Percentiles rank a stretch among this genome's conserved stretches.
Conservation (phyloP, 805 yeast genomes). For the Wickerhamomyces strasburgensis region DNA sequence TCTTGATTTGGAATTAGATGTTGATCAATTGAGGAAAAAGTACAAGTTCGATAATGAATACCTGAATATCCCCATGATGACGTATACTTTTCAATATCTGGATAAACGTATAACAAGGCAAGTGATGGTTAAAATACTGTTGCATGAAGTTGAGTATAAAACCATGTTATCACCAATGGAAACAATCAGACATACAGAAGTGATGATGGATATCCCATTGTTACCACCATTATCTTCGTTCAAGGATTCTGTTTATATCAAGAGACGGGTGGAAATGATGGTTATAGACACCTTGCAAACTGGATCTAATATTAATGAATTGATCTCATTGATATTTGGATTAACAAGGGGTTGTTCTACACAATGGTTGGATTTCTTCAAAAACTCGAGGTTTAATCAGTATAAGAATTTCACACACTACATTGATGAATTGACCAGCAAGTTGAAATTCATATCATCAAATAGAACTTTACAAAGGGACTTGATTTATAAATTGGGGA, state of each 20-base stretch:
- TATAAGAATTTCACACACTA: constrained; percentile 22
- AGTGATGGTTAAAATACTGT: constrained; percentile 8
- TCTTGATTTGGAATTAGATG: constrained; percentile 15
- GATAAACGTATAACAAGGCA: constrained; percentile 2
- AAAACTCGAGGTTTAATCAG: constrained; percentile 18
- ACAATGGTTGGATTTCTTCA: constrained; percentile 18
- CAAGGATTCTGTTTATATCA: constrained; percentile 31
- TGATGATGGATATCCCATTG: constrained; percentile 27
- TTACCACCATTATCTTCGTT: constrained; percentile 31
- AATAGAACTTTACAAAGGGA: constrained; percentile 12
- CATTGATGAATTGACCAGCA: constrained; percentile 18
- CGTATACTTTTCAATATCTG: constrained; percentile 3
- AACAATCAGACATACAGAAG: neutral
- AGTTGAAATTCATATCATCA: constrained; percentile 1
- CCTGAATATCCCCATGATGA: constrained; percentile 15
- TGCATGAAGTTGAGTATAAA: constrained; percentile 2
- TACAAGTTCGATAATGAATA: constrained; percentile 4
- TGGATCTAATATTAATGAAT: constrained; percentile 7
- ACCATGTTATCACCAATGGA: neutral
- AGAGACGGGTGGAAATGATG: constrained; percentile 32
- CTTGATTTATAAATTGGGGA: constrained; percentile 9
- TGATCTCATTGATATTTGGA: constrained; percentile 19
- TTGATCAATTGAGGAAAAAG: constrained; percentile 2
- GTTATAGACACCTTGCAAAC: constrained; percentile 16
- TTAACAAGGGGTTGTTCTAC: constrained; percentile 23